Conservation (phyloP, 768 basidiomycete species). For the Mycena vulgaris region DNA sequence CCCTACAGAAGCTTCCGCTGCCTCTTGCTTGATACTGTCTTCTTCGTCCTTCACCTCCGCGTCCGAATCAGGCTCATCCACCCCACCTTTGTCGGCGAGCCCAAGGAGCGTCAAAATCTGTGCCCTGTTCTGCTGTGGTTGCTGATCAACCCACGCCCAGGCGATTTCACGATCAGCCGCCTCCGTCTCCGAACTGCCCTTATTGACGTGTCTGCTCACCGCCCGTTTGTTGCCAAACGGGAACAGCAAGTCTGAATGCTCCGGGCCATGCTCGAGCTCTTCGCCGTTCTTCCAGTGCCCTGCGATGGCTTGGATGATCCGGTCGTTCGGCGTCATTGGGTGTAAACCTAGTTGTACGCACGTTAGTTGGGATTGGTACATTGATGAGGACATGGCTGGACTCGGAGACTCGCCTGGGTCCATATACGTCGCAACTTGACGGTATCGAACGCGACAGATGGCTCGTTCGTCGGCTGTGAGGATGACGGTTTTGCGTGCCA, state of each 20-base stretch:
- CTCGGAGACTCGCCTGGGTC: conserved; percentile 28
- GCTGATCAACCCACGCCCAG: conserved; percentile 13
- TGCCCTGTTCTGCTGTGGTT: neutral
- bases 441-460: conserved; percentile 33
- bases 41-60: neutral
- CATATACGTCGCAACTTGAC: conserved; percentile 29
- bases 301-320: conserved; percentile 23
- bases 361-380: neutral
- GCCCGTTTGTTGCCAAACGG: conserved; percentile 32
- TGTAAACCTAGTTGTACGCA: conserved; percentile 5
- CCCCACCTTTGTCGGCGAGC: neutral
- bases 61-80: neutral
- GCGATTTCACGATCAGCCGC: conserved; percentile 21
- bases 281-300: conserved; percentile 26
- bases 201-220: conserved; percentile 32
- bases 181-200: conserved; percentile 7
- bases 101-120: conserved; percentile 23
- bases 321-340: conserved; percentile 15
- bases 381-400: neutral
- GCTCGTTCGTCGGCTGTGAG: conserved; percentile 19
- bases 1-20: neutral
- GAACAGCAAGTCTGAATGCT: conserved; percentile 23
- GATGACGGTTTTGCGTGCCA: conserved; percentile 23
- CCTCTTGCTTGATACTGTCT: neutral
- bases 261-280: conserved; percentile 15